Evolutionary conservation across 306 rosid genomes (phyloP), one percentile per base, ranked within the genome.

Genomic region (Cucumis sativus): DNA sequence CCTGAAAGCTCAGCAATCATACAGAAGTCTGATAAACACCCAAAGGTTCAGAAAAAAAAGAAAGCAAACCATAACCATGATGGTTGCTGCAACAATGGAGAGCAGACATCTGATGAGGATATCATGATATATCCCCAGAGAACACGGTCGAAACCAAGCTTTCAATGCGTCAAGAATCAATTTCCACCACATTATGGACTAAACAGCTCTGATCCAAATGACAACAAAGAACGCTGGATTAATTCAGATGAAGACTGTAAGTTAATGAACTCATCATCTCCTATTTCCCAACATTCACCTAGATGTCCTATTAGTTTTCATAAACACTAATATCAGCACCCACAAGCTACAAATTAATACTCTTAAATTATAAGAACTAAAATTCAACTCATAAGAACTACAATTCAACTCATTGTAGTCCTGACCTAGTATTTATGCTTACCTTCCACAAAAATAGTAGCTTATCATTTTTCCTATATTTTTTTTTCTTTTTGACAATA

Each of bases 191-290:
- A 88, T 28, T 76, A 87, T 57, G 73, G 80, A 35, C 86, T 82
- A 28, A 72, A 84, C 80, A 71, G 85, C 83, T 80, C 84, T 39
- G 93, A 89, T 77, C 85, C 90, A 40, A 88, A 78, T 65, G 93
- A 81, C 64, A 91, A 88, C 82, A 83, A 72, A 79, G 96, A 91
- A 85, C 98, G 88, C 77, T 93, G 98, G 98, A 89, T 93, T 87
- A 91, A 87, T 81, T 91, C 98, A 72, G 98, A 91, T 83, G 95
- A 92, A 4, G 98, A 93, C 78, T 93, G 98, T 93, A 89, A 93
- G 96, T 82, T 41, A 17, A 8, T 9, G 45, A 16, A 43, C 70
- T 54, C 75, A 40, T 60, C 55, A 18, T 62, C 33, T 51, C 20
- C 74, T 63, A 61, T 41, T 61, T 60, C 25, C 41, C 30, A 15